phyloP scores from a whole-genome alignment of 2,329 filamentous ascomycete genomes.

The Neofusicoccum laricinum region DNA sequence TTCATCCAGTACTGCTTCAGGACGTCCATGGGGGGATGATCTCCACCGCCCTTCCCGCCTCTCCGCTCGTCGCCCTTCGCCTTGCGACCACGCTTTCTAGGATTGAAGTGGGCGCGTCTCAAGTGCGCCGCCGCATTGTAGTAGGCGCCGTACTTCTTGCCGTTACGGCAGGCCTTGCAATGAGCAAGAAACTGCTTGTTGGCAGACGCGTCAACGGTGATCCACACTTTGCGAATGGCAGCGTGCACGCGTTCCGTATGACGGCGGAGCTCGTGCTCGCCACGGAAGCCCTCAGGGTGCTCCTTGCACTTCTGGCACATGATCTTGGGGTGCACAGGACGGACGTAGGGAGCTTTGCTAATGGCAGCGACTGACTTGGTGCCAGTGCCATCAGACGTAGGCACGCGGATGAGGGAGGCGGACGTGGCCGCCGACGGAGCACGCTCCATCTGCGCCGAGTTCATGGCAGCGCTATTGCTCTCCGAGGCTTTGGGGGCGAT shows the following conservation, averaged over 20 bases:
- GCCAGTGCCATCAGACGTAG: slow-evolving; percentile 19
- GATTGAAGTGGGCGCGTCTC: slow-evolving; percentile 82
- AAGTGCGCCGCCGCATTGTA: slow-evolving; percentile 95
- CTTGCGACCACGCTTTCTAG: slow-evolving; percentile 56
- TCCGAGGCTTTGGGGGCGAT: slow-evolving; percentile 48
- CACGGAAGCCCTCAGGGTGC: slow-evolving; percentile 75
- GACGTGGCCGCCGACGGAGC: slow-evolving; percentile 25
- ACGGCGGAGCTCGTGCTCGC: slow-evolving; percentile 68
- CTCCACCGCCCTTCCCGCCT: slow-evolving; percentile 62
- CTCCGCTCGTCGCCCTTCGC: slow-evolving; percentile 59
- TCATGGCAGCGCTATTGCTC: neutral
- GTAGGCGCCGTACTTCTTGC: slow-evolving; percentile 83
- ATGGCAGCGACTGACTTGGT: slow-evolving; percentile 52
- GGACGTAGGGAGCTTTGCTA: slow-evolving; percentile 55
- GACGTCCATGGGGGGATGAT: slow-evolving; percentile 58
- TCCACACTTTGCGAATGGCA: slow-evolving; percentile 57
- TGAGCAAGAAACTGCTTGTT: slow-evolving; percentile 66
- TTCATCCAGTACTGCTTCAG: slow-evolving; percentile 59
- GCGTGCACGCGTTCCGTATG: slow-evolving; percentile 65
- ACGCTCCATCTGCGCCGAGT: slow-evolving; percentile 21
- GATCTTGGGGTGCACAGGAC: slow-evolving; percentile 69
- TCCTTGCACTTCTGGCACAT: slow-evolving; percentile 69
- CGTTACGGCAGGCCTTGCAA: slow-evolving; percentile 76
- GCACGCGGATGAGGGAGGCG: slow-evolving; percentile 18
- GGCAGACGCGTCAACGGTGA: slow-evolving; percentile 59